Base-by-base conservation (phyloP, 2,329 filamentous ascomycete species). In the Parastagonospora avenae region DNA sequence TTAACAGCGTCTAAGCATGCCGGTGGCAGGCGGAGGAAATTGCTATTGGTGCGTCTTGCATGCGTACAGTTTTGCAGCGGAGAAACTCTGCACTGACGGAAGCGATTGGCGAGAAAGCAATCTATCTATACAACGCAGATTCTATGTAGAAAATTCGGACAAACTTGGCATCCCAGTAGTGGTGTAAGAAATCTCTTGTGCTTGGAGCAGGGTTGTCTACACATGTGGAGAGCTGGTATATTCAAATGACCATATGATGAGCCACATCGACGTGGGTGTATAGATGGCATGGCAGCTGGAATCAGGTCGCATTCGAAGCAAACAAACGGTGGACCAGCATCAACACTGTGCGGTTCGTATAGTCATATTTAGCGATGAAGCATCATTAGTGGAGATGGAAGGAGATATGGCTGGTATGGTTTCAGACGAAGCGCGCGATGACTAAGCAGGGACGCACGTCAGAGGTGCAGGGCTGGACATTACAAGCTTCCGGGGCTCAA, bases 11-110 rank as follows among this genome's bases (percentile, higher is more conserved):
- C 31, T 7, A 11, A n/a, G 10, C n/a, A 11, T 32, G n/a, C 31
- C n/a, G 9, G 31, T 32, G 31, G 10, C 31, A 11, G n/a, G n/a
- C 31, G 36, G 36, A 30, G 29, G 19, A 45, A 28, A 6, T 37
- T 14, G 24, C 6, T 9, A 54, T 54, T 50, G 51, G 51, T 50
- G 51, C 46, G 38, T 38, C 43, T 42, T 30, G 44, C 0, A 28
- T n/a, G 11, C 9, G 16, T 14, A 15, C 27, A 11, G 10, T 30
- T 35, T 6, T 42, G 11, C 35, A 15, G 11, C 8, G 11, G 12
- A 9, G 12, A 37, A 11, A 16, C 35, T n/a, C 35, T n/a, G n/a
- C 8, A 9, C 14, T 15, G 3, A n/a, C 15, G 12, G 12, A 9
- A 12, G 10, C 24, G 38, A 41, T 41, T 45, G 19, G 42, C 19